Base-by-base conservation (phyloP, 2,329 filamentous ascomycete genomes). In the Knufia fluminis region DNA sequence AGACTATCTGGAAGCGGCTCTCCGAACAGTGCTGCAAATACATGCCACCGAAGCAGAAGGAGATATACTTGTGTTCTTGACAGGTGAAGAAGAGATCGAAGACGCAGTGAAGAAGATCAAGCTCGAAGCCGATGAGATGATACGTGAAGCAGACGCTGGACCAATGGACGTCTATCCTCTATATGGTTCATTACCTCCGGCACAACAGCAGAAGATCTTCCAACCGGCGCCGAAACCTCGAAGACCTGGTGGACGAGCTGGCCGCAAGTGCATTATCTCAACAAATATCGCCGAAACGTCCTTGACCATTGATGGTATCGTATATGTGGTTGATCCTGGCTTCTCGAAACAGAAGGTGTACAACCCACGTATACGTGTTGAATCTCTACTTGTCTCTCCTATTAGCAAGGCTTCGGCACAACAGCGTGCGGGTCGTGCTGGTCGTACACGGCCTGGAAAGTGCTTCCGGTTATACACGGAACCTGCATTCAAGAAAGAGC, bases 331-430 rank as follows among this genome's bases (percentile, higher is more conserved):
- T n/a, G 92, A 98, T 62, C 91, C 92, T 1, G 92, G 92, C 31
- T 98, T 98, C 73, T 95, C 89, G 72, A 98, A 98, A 73, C 92
- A 98, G 64, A 98, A 97, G 70, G 92, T 97, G 55, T 98, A 97
- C 75, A 97, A 98, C 68, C 91, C 92, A 19, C 83, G 92, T 53
- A 94, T 95, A 60, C 83, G 92, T 67, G 90, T 98, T 56, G 92
- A 98, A 70, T 97, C 92, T 1, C 77, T 98, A 6, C 76, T 98
- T n/a, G 91, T 98, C 3, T 96, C 92, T 2, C 90, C 92, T 19
- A 97, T 98, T 59, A 97, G 90, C 52, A 97, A 96, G 68, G 92
- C 92, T 20, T 97, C 92, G 1, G 92, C 94, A 8, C 88, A 96
- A 66, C 92, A 98, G 71, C 79, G 94, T 66, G 94, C 94, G 55